phyloP scores from a whole-genome alignment of 495 filamentous ascomycete species.

The Articulospora tetracladia region DNA sequence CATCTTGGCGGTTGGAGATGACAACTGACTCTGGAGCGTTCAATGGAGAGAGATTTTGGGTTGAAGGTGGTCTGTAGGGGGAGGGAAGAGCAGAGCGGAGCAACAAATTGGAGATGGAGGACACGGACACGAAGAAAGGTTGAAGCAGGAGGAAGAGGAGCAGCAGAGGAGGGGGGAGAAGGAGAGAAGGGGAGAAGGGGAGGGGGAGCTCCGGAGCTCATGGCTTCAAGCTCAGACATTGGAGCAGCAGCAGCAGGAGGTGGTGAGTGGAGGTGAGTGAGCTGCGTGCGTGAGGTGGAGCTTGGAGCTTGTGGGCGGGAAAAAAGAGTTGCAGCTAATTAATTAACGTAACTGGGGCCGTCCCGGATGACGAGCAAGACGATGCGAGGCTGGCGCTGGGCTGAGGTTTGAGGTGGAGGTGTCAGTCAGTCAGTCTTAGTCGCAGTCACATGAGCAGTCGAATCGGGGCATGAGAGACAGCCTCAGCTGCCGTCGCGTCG shows the following conservation, averaged over 20 bases:
- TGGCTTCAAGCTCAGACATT: not conserved
- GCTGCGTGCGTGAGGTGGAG: too few relatives aligned
- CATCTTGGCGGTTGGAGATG: constrained; percentile 4
- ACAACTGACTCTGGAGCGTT: not conserved
- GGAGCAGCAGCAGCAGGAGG: not conserved
- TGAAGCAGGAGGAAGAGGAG: not conserved
- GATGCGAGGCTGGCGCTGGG: too few relatives aligned
- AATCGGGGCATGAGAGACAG: too few relatives aligned
- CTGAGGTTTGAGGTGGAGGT: too few relatives aligned
- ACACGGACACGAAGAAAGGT: not conserved
- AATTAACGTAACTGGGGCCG: too few relatives aligned
- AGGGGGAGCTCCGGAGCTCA: not conserved
- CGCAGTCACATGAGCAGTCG: not conserved
- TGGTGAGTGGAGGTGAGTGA: not conserved
- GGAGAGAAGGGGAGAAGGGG: not conserved
- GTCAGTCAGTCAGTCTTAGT: too few relatives aligned
- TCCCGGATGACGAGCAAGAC: too few relatives aligned
- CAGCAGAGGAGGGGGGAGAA: not conserved
- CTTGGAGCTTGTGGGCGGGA: too few relatives aligned
- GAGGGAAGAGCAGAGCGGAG: not conserved
- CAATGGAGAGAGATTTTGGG: too few relatives aligned
- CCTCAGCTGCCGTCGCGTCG: not conserved
- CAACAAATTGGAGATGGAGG: not conserved
- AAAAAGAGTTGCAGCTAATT: too few relatives aligned
- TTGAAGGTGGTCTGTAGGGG: not conserved